Conservation (phyloP, 129 eudicot species). For the Pulicaria dysenterica region DNA sequence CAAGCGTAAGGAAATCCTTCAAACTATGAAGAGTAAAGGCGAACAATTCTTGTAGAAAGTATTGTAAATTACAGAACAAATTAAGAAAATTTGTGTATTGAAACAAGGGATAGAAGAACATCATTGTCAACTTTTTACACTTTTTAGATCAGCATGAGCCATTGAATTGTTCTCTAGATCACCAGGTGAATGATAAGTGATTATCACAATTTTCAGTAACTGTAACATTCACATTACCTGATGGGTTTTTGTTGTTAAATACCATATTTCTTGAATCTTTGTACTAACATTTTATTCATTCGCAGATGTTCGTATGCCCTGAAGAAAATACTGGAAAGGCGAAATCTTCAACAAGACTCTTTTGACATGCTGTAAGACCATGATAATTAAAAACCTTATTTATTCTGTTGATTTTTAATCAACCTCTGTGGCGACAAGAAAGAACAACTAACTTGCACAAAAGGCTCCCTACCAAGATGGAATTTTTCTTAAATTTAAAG, state of each 20-base stretch:
- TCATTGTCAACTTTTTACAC: no score
- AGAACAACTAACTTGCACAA: background rate
- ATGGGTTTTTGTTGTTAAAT: background rate
- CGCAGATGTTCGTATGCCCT: conserved; percentile 57
- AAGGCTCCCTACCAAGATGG: background rate
- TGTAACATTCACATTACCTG: background rate
- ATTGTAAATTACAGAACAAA: no score
- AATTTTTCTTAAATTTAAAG: no score
- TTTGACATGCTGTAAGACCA: conserved; percentile 12
- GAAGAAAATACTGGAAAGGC: conserved; percentile 40
- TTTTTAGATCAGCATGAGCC: no score
- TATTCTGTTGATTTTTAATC: background rate
- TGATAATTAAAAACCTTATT: background rate
- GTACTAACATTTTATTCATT: background rate
- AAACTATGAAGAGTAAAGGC: no score
- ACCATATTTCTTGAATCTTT: background rate
- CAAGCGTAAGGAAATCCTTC: no score
- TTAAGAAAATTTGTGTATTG: no score
- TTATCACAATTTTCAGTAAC: background rate
- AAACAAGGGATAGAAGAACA: no score
- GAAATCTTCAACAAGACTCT: conserved; percentile 20
- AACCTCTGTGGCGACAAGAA: background rate
- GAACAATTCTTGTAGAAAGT: no score
- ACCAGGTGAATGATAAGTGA: background rate
- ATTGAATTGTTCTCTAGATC: no score